Percentiles rank a stretch among this genome's conserved stretches.
phyloP scores from a whole-genome alignment of 163 green algal species.

The Chlorella variabilis region DNA sequence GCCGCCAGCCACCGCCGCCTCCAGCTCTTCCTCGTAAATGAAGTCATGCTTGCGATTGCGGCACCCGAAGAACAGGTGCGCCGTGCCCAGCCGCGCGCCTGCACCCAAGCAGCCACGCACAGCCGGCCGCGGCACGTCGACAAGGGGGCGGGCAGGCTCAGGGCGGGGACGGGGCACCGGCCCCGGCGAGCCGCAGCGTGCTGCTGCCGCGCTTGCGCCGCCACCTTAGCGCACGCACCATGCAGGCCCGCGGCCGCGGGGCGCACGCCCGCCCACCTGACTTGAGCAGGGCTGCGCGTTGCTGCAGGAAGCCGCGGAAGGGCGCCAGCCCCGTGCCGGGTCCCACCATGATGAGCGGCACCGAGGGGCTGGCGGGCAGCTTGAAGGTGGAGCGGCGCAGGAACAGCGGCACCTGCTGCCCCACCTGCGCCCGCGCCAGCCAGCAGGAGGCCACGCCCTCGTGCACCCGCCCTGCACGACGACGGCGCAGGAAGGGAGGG shows the following conservation, averaged over 20 bases:
- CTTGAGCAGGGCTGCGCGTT: conserved; percentile 41
- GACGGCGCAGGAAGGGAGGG: not conserved
- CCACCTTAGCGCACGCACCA: no score
- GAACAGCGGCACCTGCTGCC: conserved; percentile 82
- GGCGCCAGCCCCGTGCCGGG: conserved; percentile 91
- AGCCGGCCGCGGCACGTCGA: not conserved
- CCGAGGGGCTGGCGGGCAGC: conserved; percentile 65
- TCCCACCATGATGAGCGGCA: conserved; percentile 91
- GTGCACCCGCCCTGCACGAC: conserved; percentile 35
- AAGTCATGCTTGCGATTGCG: conserved; percentile 81
- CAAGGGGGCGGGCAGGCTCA: no score
- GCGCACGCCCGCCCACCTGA: conserved; percentile 4
- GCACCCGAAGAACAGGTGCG: conserved; percentile 95
- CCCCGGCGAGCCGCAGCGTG: no score
- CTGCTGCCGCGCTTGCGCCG: no score
- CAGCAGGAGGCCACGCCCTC: conserved; percentile 49
- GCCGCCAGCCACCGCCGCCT: conserved; percentile 56
- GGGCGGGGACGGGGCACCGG: no score
- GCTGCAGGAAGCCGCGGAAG: conserved; percentile 80
- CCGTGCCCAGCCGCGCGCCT: conserved; percentile 69
- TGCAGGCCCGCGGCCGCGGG: not conserved
- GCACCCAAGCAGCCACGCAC: not conserved
- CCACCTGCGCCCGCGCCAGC: conserved; percentile 39
- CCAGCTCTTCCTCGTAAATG: conserved; percentile 86
- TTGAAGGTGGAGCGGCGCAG: conserved; percentile 90